A percentile compares a stretch with the other conserved stretches of the same genome.
Conservation (phyloP, 257 asterid species). For the Linaria vulgaris region DNA sequence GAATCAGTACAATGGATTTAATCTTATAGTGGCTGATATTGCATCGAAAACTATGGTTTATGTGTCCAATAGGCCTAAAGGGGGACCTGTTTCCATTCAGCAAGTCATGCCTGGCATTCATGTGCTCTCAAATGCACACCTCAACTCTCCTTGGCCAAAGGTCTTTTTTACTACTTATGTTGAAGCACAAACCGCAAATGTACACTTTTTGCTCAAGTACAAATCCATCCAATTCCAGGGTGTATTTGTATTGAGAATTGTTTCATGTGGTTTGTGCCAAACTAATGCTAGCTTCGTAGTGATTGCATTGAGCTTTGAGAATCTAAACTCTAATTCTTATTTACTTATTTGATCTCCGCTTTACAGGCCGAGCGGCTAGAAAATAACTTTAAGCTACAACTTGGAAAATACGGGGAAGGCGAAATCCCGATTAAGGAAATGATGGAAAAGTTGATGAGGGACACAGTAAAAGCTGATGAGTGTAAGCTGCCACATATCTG, state of each 20-base stretch:
- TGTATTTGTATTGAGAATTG: too few relatives aligned
- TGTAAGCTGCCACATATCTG: conserved; percentile 51
- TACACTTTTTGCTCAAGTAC: too few relatives aligned
- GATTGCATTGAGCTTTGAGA: too few relatives aligned
- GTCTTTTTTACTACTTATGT: conserved; percentile 20
- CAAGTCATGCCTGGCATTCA: conserved; percentile 32
- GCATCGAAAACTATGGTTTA: conserved; percentile 53
- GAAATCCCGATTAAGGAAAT: conserved; percentile 30
- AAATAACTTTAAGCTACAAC: conserved; percentile 23
- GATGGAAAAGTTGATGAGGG: conserved; percentile 35
- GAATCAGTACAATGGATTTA: conserved; percentile 63
- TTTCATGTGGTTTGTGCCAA: too few relatives aligned
- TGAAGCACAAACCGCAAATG: too few relatives aligned
- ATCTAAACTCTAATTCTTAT: too few relatives aligned
- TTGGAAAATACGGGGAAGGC: conserved; percentile 9
- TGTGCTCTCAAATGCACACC: conserved; percentile 50
- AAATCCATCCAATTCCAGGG: too few relatives aligned
- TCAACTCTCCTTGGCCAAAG: conserved; percentile 84
- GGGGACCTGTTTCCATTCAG: conserved; percentile 28
- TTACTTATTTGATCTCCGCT: background rate
- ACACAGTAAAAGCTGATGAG: conserved; percentile 32
- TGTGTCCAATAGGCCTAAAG: conserved; percentile 59
- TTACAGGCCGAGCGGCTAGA: conserved; percentile 36
- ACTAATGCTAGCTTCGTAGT: too few relatives aligned
- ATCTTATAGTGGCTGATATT: conserved; percentile 59